Evolutionary conservation across 441 rosid species (phyloP), one percentile per base, ranked within the genome.

Genomic region (Pelargonium citronellum): DNA sequence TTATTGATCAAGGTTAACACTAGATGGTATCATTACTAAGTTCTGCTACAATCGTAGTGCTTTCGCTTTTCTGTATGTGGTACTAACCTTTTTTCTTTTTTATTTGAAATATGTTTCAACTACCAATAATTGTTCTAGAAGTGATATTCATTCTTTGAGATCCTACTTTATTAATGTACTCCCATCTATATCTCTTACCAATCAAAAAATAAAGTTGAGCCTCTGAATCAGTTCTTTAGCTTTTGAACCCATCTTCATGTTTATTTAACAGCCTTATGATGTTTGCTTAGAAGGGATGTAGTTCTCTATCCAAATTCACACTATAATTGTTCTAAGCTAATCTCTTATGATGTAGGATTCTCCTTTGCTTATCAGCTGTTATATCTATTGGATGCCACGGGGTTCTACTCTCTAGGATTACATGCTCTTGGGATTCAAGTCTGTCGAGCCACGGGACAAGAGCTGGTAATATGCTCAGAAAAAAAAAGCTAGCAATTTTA

Each of bases 401-500:
- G 95, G 65, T 95, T 92, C 83, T 92, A 89, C 82, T 91, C 96
- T 66, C 76, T 86, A n/a, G 99, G 96, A 70, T 80, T 95, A 71
- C 97, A 95, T 80, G 92, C 89, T 58, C 94, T 95, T 65, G 96
- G 96, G 55, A 64, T 95, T 73, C 98, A 95, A 81, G 98, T 95
- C 73, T 92, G 98, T 83, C 93, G 99, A 81, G 99, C 98, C 67
- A 91, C 99, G 51, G 99, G 97, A 60, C 98, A 95, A 84, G 98
- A 95, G 79, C 83, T 95, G 98, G 98, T 92, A 91, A 69, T 15
- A 57, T 37, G 75, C 68, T 66, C 67, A 30, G 37, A 0, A 24
- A 43, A 47, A 62, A 58, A 66, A 66, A 39, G 43, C 43, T 39
- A 6, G 7, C 3, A 20, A 15, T 24, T 58, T 19, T 19, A 19